phyloP scores from a whole-genome alignment of 345 rosid genomes.

The Chamaenerion angustifolium region DNA sequence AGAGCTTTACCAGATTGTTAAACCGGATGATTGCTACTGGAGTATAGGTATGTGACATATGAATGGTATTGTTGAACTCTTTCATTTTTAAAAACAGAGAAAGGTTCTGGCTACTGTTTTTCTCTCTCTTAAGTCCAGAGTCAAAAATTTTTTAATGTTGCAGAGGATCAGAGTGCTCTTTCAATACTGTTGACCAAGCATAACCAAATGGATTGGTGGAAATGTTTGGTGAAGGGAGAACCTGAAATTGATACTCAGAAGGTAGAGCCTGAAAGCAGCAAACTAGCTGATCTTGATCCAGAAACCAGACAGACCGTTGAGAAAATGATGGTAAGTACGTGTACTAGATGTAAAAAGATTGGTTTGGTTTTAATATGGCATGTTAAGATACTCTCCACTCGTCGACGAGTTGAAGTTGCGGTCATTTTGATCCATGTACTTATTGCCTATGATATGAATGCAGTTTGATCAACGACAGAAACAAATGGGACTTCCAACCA shows the following conservation, averaged over 20 bases:
- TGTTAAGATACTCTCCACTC: background rate
- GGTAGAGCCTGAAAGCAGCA: conserved; percentile 87
- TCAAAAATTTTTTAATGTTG: background rate
- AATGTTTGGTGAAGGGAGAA: conserved; percentile 62
- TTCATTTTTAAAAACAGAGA: too few relatives aligned
- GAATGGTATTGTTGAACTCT: background rate
- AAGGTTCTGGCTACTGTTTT: too few relatives aligned
- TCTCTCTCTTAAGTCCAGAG: too few relatives aligned
- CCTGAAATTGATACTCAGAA: conserved; percentile 89
- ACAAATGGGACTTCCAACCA: conserved; percentile 79
- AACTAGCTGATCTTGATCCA: conserved; percentile 64
- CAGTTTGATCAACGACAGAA: conserved; percentile 96
- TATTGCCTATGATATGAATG: background rate
- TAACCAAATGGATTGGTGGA: conserved; percentile 95
- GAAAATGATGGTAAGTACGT: conserved; percentile 68
- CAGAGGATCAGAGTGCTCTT: conserved; percentile 58
- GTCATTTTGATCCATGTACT: too few relatives aligned
- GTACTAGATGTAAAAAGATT: background rate
- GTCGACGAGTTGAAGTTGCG: too few relatives aligned
- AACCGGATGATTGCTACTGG: conserved; percentile 88
- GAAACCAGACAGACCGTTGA: conserved; percentile 69
- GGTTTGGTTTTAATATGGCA: background rate
- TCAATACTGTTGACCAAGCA: conserved; percentile 78
- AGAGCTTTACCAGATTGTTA: conserved; percentile 45
- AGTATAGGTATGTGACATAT: conserved; percentile 50